Evolutionary conservation across 257 asterid genomes (phyloP).

Genomic region (Salvia hispanica): DNA sequence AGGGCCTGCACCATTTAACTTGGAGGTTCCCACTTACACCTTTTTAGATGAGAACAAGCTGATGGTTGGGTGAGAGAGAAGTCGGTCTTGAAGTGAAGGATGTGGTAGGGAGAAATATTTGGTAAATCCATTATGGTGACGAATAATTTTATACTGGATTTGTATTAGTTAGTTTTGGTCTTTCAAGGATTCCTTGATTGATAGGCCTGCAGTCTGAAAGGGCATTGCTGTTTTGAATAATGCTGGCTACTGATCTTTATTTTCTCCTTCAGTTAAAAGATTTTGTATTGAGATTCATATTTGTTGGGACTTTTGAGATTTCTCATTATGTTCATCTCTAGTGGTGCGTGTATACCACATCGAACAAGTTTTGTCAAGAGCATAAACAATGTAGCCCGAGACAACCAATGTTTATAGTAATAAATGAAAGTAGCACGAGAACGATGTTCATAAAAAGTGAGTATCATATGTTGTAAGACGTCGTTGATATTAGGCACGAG

Average conservation of each 20-base stretch:
- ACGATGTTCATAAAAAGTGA: neutral
- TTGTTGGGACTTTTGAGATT: neutral
- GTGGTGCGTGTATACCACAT: too few relatives aligned
- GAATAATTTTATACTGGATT: conserved; percentile 18
- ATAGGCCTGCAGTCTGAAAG: conserved; percentile 26
- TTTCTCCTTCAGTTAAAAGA: neutral
- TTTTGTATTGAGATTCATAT: conserved; percentile 22
- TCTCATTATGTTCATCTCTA: neutral
- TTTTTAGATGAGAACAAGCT: conserved; percentile 82
- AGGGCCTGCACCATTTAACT: conserved; percentile 89
- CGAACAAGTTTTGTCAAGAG: too few relatives aligned
- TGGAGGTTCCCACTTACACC: conserved; percentile 79
- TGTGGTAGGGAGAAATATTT: conserved; percentile 4
- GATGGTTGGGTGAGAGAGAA: conserved; percentile 57
- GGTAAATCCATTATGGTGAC: conserved; percentile 24
- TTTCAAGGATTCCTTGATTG: conserved; percentile 3
- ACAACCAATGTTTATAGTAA: neutral
- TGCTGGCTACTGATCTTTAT: conserved; percentile 28
- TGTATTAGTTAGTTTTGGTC: conserved; percentile 23
- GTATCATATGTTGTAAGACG: conserved; percentile 59
- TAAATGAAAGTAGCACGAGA: too few relatives aligned
- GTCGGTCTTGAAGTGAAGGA: neutral
- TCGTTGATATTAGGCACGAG: conserved; percentile 48
- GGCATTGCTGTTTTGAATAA: conserved; percentile 32
- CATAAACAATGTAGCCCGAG: conserved; percentile 54